A percentile compares a stretch with the other conserved stretches of the same genome.
Evolutionary conservation across 176 grass and related monocot species (phyloP).

Genomic region (Ensete ventricosum): DNA sequence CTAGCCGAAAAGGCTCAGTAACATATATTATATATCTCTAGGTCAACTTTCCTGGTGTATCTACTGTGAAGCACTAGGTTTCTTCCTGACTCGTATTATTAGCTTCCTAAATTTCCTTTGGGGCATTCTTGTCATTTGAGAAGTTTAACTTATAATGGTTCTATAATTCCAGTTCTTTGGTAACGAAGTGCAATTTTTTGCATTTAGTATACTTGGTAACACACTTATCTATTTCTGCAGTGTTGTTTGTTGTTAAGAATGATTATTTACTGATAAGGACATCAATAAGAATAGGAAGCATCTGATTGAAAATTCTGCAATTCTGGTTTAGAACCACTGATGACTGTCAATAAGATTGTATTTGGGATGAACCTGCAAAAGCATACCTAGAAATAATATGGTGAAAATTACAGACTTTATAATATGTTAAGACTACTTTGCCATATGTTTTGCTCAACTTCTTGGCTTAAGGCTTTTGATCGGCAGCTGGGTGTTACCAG

Average conservation of each 20-base stretch:
- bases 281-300: neutral
- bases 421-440: neutral
- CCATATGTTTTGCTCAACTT: neutral
- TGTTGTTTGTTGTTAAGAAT: neutral
- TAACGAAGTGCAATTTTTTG: neutral
- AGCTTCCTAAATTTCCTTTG: neutral
- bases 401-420: neutral
- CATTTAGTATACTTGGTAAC: neutral
- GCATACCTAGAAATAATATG: neutral
- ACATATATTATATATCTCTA: neutral
- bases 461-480: neutral
- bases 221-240: neutral
- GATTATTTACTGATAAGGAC: neutral
- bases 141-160: neutral
- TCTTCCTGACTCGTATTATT: neutral
- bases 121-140: neutral
- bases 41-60: neutral
- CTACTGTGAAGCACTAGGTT: neutral
- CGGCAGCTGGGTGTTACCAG: neutral
- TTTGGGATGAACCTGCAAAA: neutral
- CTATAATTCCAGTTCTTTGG: neutral
- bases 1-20: neutral
- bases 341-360: neutral
- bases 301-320: neutral
- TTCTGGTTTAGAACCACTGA: neutral